A percentile compares a stretch with the other conserved stretches of the same genome.
Evolutionary conservation across 2,329 filamentous ascomycete species (phyloP).

Genomic region (Botrytis galanthina): DNA sequence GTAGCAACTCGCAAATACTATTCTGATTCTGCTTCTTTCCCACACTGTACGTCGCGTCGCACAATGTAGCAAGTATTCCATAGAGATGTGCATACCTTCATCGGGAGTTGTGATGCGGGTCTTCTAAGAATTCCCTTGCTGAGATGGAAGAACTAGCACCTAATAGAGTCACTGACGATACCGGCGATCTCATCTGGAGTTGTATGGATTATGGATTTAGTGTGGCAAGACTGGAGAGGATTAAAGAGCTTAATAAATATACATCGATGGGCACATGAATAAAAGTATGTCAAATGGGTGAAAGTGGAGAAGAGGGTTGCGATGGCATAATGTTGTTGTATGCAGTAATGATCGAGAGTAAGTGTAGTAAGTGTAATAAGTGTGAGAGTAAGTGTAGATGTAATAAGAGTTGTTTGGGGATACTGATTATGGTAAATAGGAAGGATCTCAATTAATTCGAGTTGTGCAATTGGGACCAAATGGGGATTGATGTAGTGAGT

Average conservation of each 20-base stretch:
- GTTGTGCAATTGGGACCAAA: conserved; percentile 17
- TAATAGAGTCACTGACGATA: conserved; percentile 31
- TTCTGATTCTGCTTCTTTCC: background rate
- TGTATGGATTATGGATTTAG: conserved; percentile 5
- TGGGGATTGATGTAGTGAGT: background rate
- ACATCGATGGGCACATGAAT: conserved; percentile 3
- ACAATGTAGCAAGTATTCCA: background rate
- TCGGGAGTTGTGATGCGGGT: conserved; percentile 28
- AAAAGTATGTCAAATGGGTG: background rate
- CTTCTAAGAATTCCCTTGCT: conserved; percentile 35
- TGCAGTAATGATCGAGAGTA: background rate
- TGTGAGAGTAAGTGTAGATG: background rate
- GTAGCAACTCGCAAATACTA: background rate
- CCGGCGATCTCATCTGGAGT: conserved; percentile 37
- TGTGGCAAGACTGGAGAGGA: background rate
- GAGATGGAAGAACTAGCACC: conserved; percentile 34
- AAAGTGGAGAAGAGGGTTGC: background rate
- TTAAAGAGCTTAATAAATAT: conserved; percentile 12
- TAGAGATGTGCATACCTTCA: conserved; percentile 36
- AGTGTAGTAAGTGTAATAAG: no score
- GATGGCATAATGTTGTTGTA: conserved; percentile 16
- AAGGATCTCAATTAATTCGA: conserved; percentile 18
- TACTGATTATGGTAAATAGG: conserved; percentile 4
- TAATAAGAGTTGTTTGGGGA: background rate
- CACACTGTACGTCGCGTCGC: conserved; percentile 6